phyloP scores from a whole-genome alignment of 495 filamentous ascomycete genomes.

The Talaromyces stipitatus region DNA sequence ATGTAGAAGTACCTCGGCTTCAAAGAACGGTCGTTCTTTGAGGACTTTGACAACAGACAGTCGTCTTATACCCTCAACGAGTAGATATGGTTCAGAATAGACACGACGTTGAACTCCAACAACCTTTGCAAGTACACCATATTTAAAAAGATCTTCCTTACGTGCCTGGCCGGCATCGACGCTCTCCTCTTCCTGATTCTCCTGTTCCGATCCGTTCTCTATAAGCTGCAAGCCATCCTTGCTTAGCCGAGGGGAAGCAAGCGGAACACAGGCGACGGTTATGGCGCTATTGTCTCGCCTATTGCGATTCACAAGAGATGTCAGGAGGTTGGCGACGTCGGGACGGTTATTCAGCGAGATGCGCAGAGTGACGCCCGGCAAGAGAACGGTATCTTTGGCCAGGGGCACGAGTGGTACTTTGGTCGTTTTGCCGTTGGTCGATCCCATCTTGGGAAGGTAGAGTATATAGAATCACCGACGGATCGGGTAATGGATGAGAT shows the following conservation, averaged over 20 bases:
- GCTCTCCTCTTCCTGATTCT: constrained; percentile 30
- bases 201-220: constrained; percentile 35
- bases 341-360: constrained; percentile 70
- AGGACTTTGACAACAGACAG: constrained; percentile 67
- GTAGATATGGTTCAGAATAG: constrained; percentile 67
- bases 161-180: constrained; percentile 52
- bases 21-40: constrained; percentile 77
- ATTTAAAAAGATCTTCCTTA: constrained; percentile 66
- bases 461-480: not conserved
- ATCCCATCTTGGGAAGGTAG: constrained; percentile 25
- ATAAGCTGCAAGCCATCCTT: constrained; percentile 64
- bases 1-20: constrained; percentile 60
- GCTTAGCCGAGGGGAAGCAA: constrained; percentile 61
- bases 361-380: constrained; percentile 71
- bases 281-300: constrained; percentile 57
- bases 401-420: constrained; percentile 71
- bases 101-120: constrained; percentile 73
- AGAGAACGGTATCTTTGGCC: constrained; percentile 63
- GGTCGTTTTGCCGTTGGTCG: constrained; percentile 35
- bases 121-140: constrained; percentile 74
- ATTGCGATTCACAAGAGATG: constrained; percentile 62
- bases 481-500: not conserved
- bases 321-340: constrained; percentile 76
- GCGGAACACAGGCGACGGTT: constrained; percentile 74
- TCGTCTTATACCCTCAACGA: constrained; percentile 78